Base-by-base conservation (phyloP, 371 early-diverging fungal genomes). In the Mortierella sp. region DNA sequence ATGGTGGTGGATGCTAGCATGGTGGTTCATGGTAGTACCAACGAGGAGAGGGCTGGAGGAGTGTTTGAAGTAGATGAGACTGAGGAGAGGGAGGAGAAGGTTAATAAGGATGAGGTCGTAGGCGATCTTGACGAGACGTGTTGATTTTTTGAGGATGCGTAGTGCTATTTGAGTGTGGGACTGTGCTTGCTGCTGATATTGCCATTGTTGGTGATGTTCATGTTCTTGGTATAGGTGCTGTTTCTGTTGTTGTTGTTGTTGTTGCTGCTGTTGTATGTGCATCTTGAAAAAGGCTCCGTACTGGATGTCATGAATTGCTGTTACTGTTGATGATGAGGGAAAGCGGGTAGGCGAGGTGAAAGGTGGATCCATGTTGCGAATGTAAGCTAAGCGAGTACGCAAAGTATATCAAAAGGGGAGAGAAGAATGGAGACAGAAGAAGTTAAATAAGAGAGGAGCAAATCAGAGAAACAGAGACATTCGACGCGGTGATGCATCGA, bases 21-120 rank as follows among this genome's bases (percentile, higher is more conserved):
- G 3, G 16, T 50, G 44, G 10, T 38, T 38, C 9, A 68, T 34
- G 34, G 21, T 63, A 31, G 63, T 19, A 13, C 7, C 34, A 38
- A 42, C 10, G 68, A 42, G 21, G 68, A 21, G n/a, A 7, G 76
- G 77, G 11, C 73, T 57, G 14, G 65, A 34, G 4, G 72, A 65
- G 34, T 90, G 81, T 68, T 91, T 88, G 72, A 90, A 94, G 87
- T 94, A 96, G 52, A 95, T 91, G 78, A 91, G 94, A 73, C 94
- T 94, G 85, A 97, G 90, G 94, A 96, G 95, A 34, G 94, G 92
- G 14, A 95, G 89, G 57, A 94, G 91, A 84, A 96, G 84, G 80
- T 93, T 93, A 89, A 93, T 92, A 63, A 93, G 89, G 72, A 94
- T 93, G 65, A 92, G 89, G 82, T 94, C 92, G 80, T 91, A 92